Base-by-base conservation (phyloP, 768 basidiomycete genomes). In the Infundibulicybe gibba region DNA sequence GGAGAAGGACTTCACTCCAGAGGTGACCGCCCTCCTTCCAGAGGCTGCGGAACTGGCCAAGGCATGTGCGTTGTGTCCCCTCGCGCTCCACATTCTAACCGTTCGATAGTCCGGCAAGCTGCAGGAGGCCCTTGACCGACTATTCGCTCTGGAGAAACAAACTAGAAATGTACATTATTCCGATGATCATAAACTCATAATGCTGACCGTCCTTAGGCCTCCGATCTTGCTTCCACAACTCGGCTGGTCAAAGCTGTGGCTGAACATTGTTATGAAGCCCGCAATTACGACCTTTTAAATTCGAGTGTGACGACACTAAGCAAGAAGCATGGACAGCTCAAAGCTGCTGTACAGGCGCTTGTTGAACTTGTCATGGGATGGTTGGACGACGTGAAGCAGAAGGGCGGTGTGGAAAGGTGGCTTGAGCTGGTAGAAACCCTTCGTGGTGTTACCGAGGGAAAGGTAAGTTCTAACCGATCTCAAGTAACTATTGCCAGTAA, bases 321-420 rank as follows among this genome's bases (percentile, higher is more conserved):
- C 67, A 97, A 97, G 77, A 98, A 97, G 60, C 97, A 98, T 65
- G 95, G 97, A 0, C 97, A 99, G 61, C 74, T 98, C 53, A 94
- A 97, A 63, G 88, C 78, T 42, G 88, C 84, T 1, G 82, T 94
- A 11, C 90, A 94, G 58, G 79, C 83, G n/a, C 87, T 99, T 60
- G 94, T 98, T 9, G 94, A 98, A 59, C 80, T 81, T 50, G 77
- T 81, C 3, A 87, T 94, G 70, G 70, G 68, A 3, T 97, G 90
- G 85, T 67, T 97, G 40, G 82, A 86, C 11, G 83, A 85, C 43
- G 76, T 94, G 48, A 84, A 83, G 57, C 63, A 78, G 57, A 67
- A 72, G 37, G 77, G 84, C 53, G 89, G 90, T 35, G 69, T 74
- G 17, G 81, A 83, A 53, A 79, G 76, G 60, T 94, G 93, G 90